Evolutionary conservation across 139 green algal genomes (phyloP).

Genomic region (Coelastrella sp.): DNA sequence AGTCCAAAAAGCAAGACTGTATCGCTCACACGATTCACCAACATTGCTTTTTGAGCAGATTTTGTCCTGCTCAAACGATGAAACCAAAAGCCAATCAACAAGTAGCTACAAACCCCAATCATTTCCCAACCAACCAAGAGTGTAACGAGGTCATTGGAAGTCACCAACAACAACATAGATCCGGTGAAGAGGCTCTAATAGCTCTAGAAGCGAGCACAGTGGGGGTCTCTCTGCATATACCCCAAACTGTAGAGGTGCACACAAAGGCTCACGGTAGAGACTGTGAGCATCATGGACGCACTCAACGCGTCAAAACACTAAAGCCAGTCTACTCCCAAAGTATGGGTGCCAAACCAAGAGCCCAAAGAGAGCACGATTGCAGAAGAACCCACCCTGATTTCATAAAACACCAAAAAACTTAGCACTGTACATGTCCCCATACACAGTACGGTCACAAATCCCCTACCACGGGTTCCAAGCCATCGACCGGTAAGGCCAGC

Average conservation of each 20-base stretch:
- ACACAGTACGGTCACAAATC: constrained; percentile 59
- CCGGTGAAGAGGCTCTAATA: constrained; percentile 48
- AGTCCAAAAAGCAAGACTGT: constrained; percentile 73
- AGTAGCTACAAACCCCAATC: constrained; percentile 79
- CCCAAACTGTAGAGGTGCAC: constrained; percentile 78
- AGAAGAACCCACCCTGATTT: constrained; percentile 60
- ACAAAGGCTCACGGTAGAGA: constrained; percentile 73
- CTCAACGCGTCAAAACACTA: constrained; percentile 79
- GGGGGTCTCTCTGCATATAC: constrained; percentile 74
- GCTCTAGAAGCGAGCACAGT: constrained; percentile 62
- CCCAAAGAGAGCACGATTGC: constrained; percentile 53
- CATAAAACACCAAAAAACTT: constrained; percentile 71
- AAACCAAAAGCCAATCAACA: constrained; percentile 85
- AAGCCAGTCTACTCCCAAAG: constrained; percentile 72
- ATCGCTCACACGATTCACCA: constrained; percentile 76
- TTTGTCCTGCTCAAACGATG: constrained; percentile 74
- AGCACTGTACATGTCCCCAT: constrained; percentile 58
- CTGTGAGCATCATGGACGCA: constrained; percentile 73
- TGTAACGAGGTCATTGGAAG: constrained; percentile 71
- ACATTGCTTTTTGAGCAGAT: constrained; percentile 75
- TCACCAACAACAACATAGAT: constrained; percentile 45
- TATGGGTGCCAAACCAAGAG: constrained; percentile 70
- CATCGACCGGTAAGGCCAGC: constrained; percentile 68
- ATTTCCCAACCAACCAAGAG: constrained; percentile 83
- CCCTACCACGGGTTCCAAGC: constrained; percentile 66